Percentiles rank a stretch among this genome's conserved stretches.
These are phyloP conservation scores for Vanderwaltozyma tropicalis DNA, from an alignment of 805 yeast genomes.

Conservation along the genomic window DNA sequence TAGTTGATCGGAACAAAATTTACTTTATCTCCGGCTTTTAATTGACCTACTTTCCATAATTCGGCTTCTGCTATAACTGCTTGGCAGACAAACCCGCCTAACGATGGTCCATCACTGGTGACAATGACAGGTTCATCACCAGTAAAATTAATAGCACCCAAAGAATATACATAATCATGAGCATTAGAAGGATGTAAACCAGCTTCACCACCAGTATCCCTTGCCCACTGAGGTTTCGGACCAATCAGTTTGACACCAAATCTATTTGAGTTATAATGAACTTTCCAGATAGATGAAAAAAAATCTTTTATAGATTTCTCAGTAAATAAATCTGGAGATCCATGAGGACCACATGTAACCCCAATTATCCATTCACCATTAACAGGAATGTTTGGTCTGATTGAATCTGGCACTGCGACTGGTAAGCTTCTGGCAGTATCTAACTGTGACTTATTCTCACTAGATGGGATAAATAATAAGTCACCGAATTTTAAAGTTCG, in stretches of 20 bases:
- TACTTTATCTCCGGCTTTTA: conserved; percentile 84
- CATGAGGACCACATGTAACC: conserved; percentile 96
- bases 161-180: conserved; percentile 91
- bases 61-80: conserved; percentile 94
- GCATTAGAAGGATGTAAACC: conserved; percentile 98
- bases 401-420: conserved; percentile 36
- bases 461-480: too few relatives aligned
- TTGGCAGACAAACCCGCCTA: conserved; percentile 95
- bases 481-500: conserved; percentile 87
- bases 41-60: conserved; percentile 98
- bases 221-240: conserved; percentile 95
- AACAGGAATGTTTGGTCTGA: conserved; percentile 25
- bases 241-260: conserved; percentile 92
- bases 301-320: conserved; percentile 65
- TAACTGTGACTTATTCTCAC: too few relatives aligned
- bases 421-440: background rate
- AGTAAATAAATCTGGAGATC: conserved; percentile 89
- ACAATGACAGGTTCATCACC: conserved; percentile 97
- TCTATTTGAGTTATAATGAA: conserved; percentile 93
- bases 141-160: conserved; percentile 95
- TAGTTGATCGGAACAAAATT: conserved; percentile 70
- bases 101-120: conserved; percentile 95
- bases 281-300: conserved; percentile 76
- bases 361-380: conserved; percentile 65
- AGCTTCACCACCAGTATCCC: conserved; percentile 94